Conservation (phyloP, 2,329 filamentous ascomycete genomes). For the Pseudogymnoascus sp. region DNA sequence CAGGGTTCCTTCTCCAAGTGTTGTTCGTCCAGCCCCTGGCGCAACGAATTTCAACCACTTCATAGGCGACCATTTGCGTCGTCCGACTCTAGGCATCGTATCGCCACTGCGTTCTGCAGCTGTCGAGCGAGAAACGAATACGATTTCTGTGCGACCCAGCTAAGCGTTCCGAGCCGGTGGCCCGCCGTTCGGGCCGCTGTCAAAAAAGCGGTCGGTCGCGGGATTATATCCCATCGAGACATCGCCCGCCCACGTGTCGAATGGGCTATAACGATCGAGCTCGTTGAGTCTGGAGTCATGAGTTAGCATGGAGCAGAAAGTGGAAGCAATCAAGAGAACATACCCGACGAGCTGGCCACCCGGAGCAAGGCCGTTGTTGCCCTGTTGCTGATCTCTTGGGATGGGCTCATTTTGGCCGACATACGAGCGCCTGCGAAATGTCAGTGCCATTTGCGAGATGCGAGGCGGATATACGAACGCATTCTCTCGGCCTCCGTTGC, state of each 20-base stretch:
- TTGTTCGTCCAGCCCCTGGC: background rate
- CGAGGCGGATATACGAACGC: background rate
- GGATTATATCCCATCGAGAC: background rate
- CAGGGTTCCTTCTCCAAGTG: background rate
- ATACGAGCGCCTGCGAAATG: background rate
- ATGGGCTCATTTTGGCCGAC: background rate
- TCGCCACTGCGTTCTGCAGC: background rate
- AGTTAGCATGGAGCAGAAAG: background rate
- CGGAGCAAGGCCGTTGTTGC: background rate
- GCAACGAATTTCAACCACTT: background rate
- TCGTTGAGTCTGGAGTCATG: background rate
- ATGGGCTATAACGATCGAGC: background rate
- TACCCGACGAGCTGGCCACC: background rate
- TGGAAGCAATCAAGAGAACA: background rate
- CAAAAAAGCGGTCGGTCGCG: background rate
- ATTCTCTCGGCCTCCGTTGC: background rate
- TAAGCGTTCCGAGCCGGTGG: background rate
- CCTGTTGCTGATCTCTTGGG: background rate
- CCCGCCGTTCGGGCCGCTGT: background rate
- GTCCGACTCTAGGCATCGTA: background rate
- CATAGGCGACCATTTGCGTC: background rate
- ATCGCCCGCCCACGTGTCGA: background rate
- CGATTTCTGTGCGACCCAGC: background rate
- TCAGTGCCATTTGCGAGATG: background rate
- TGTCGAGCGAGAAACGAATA: background rate